Base-by-base conservation (phyloP, 495 filamentous ascomycete genomes). In the Penicillium atrosanguineum region DNA sequence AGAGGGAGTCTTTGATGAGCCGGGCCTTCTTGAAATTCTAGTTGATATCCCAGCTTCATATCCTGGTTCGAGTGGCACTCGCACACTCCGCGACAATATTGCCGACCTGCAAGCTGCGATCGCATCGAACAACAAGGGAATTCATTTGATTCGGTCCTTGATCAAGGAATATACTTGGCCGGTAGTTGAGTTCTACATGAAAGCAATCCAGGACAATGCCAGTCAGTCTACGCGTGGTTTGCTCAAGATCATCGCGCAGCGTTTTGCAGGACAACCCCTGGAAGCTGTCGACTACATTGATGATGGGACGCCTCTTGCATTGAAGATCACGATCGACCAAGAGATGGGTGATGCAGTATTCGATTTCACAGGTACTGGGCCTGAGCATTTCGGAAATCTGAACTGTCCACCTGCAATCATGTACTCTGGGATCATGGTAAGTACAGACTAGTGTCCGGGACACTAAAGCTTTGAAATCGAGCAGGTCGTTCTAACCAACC, bases 71-170 rank as follows among this genome's bases (percentile, higher is more conserved):
- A 89, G 84, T 62, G 92, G 91, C 5, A 93, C 91, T 3, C 74
- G 93, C 48, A 90, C 87, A 61, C 74, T 96, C 5, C 83, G 81
- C 9, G 93, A 97, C 62, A 97, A 97, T 64, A 79, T 97, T 67
- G 90, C 92, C 59, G 93, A 97, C 66, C 77, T 97, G 16, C 91
- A 95, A 69, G 93, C 93, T 1, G 88, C 94, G 60, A 84, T 97
- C 20, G 93, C 92, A 7, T 88, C 91, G 7, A 97, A 97, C 65
- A 86, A 95, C 64, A 94, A 92, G 61, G 93, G 93, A n/a, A 96
- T 96, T 55, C 90, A 84, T 40, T 82, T 97, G 20, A 93, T 97
- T 48, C 81, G 79, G 42, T 72, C 76, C 0, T 72, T 97, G 9
- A 94, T 96, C 57, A 78, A 83, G 31, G 92, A 97, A 59, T 97